Evolutionary conservation across 495 filamentous ascomycete genomes (phyloP).

Genomic region (Penicillium diatomitis): DNA sequence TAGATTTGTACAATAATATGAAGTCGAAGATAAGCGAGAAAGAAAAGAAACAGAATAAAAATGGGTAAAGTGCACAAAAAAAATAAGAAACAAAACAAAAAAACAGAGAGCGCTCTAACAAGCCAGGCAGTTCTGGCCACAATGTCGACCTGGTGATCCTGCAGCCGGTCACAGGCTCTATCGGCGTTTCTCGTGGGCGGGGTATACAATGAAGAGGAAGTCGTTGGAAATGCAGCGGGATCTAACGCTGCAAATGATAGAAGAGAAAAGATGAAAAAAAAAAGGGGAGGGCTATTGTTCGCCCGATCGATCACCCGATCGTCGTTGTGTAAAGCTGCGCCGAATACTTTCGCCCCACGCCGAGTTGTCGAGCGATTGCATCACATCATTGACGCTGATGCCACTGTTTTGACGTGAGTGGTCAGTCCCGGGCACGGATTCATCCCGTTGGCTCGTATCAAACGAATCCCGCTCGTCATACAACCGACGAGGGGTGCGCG

Average conservation of each 20-base stretch:
- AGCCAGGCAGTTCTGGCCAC: too few species aligned
- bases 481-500: conserved; percentile 29
- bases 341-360: conserved; percentile 90
- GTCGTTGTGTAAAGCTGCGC: conserved; percentile 73
- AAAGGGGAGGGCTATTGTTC: conserved; percentile 4
- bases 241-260: neutral
- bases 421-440: conserved; percentile 6
- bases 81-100: too few species aligned
- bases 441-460: conserved; percentile 15
- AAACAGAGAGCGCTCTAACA: too few species aligned
- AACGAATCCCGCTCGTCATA: conserved; percentile 23
- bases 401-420: conserved; percentile 47
- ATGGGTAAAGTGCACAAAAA: too few species aligned
- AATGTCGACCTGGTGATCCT: too few species aligned
- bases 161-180: too few species aligned
- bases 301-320: conserved; percentile 29
- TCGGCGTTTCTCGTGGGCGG: too few species aligned
- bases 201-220: too few species aligned
- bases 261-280: conserved; percentile 7
- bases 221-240: too few species aligned
- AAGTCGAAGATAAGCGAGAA: too few species aligned
- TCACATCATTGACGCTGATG: conserved; percentile 69
- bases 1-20: too few species aligned
- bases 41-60: too few species aligned
- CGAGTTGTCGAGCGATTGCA: conserved; percentile 73